These are phyloP conservation scores for Cymbidium sinense DNA, from an alignment of 106 monocot species.

Conservation along the genomic window DNA sequence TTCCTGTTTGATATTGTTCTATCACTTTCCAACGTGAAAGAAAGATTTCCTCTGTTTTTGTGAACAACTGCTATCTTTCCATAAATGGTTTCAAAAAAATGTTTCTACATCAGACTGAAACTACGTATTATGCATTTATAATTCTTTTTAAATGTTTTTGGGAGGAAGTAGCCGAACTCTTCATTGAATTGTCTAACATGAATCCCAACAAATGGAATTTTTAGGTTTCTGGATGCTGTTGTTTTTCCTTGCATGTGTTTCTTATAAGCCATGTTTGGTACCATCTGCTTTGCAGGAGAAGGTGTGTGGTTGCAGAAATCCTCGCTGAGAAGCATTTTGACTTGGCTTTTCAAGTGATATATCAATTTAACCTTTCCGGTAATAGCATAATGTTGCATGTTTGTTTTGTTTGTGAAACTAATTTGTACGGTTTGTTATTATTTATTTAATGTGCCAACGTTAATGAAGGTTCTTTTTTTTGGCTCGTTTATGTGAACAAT, in stretches of 20 bases:
- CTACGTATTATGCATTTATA: no score
- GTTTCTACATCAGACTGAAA: no score
- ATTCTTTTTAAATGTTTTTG: background rate
- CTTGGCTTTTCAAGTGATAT: constrained; percentile 67
- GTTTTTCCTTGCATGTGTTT: background rate
- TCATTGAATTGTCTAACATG: background rate
- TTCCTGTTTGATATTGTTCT: background rate
- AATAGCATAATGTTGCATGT: constrained; percentile 9
- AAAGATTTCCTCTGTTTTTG: background rate
- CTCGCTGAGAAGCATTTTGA: constrained; percentile 98
- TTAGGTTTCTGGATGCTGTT: background rate
- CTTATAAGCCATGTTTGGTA: background rate
- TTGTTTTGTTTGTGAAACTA: constrained; percentile 3
- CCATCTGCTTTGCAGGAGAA: constrained; percentile 44
- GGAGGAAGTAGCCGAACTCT: background rate
- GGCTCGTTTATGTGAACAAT: background rate
- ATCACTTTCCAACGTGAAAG: background rate
- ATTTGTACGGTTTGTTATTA: background rate
- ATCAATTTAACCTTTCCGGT: constrained; percentile 92
- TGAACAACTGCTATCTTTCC: background rate
- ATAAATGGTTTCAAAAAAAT: no score
- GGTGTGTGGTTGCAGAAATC: constrained; percentile 75
- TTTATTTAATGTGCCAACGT: background rate
- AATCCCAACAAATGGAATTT: background rate
- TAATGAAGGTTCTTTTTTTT: background rate